A percentile compares a stretch with the other conserved stretches of the same genome.
Evolutionary conservation across 78 protist species (phyloP).

Genomic region (Pirum gemmata): DNA sequence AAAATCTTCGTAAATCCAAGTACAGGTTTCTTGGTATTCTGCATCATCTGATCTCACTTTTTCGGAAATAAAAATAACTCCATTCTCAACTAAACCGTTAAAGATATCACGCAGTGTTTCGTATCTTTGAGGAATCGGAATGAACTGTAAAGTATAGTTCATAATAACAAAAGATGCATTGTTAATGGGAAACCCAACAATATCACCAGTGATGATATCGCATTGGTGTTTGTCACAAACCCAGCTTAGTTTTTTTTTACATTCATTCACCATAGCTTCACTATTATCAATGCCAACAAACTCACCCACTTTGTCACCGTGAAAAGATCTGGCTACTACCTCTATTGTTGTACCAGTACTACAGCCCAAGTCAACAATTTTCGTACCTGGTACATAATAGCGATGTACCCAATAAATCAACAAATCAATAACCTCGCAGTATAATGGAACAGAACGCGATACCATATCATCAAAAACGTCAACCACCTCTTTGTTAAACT

Average conservation of each 20-base stretch:
- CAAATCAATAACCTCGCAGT: neutral
- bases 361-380: neutral
- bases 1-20: neutral
- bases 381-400: neutral
- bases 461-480: neutral
- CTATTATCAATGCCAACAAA: neutral
- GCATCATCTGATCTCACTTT: neutral
- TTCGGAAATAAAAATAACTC: neutral
- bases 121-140: neutral
- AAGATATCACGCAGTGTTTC: neutral
- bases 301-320: neutral
- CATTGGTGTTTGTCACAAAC: neutral
- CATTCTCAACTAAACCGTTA: neutral
- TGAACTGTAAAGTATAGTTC: neutral
- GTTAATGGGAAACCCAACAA: neutral
- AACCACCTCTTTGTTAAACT: neutral
- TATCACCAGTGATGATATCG: neutral
- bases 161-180: neutral
- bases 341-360: neutral
- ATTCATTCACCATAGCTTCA: neutral
- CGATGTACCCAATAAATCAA: neutral
- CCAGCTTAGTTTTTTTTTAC: neutral
- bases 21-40: neutral
- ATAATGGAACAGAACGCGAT: neutral
- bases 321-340: neutral